Conservation (phyloP, 2,329 filamentous ascomycete species). For the Pseudogymnoascus destructans region DNA sequence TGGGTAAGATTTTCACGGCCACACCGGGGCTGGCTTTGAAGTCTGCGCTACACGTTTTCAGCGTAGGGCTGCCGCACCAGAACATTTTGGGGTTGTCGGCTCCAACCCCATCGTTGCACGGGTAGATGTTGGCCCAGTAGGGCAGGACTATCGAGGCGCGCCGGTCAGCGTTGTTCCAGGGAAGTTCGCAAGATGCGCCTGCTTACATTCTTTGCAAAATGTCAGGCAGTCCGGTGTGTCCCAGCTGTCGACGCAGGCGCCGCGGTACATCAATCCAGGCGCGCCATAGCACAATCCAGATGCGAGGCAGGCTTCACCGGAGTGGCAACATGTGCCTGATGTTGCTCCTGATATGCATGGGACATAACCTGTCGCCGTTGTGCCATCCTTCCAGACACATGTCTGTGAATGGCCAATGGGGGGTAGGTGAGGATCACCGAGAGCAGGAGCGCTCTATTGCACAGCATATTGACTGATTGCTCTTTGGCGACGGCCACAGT, state of each 20-base stretch:
- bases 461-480: background rate
- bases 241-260: conserved; percentile 17
- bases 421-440: background rate
- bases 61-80: conserved; percentile 8
- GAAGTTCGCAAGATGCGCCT: conserved; percentile 11
- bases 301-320: conserved; percentile 13
- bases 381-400: conserved; percentile 1
- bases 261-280: conserved; percentile 17
- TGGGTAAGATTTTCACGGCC: background rate
- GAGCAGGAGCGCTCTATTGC: background rate
- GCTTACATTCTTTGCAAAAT: conserved; percentile 13
- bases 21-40: background rate
- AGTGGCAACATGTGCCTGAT: conserved; percentile 13
- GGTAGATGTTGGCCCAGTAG: conserved; percentile 14
- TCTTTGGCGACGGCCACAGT: background rate
- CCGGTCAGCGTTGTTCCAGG: conserved; percentile 14
- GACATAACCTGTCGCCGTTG: conserved; percentile 10
- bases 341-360: conserved; percentile 12
- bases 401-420: background rate
- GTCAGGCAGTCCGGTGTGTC: conserved; percentile 15
- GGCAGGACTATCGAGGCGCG: conserved; percentile 11
- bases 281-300: conserved; percentile 15
- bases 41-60: background rate
- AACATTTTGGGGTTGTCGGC: conserved; percentile 9
- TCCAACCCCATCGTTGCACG: conserved; percentile 14